Evolutionary conservation across 495 filamentous ascomycete genomes (phyloP), one percentile per base, ranked within the genome.

Genomic region (Aspergillus panamensis): DNA sequence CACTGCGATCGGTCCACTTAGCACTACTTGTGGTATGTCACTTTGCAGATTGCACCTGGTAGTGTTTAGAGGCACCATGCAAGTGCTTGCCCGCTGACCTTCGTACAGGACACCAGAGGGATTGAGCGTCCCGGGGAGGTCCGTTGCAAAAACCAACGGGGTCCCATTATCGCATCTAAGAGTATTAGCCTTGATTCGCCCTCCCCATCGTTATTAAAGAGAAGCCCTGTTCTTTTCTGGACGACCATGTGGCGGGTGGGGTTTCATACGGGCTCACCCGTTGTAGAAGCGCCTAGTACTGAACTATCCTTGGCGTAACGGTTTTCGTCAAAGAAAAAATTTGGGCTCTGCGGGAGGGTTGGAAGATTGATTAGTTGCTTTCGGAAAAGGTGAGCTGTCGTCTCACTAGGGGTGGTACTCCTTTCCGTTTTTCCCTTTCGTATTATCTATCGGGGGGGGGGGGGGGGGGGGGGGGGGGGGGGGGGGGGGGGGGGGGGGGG

Each of bases 221-320:
- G 35, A 53, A 32, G 35, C 14, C 21, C 32, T 31, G 43, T 56
- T 51, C 35, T 32, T 25, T 51, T 61, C 49, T 60, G 42, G 59
- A 57, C 51, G 57, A 56, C 67, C 67, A 70, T 67, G 63, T 70
- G 65, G 66, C 62, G 51, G 58, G 67, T 66, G 67, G 64, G 62
- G 67, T 66, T 65, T 60, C 44, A 61, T 65, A 69, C 69, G 73
- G 73, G 71, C 66, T 68, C 61, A 69, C 68, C 73, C 69, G 72
- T 54, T 65, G 62, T 10, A 39, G 14, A n/a, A 39, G 35, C 35
- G 35, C 54, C 42, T 45, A 45, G 61, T 63, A 50, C 54, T 53
- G 53, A 55, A 58, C 49, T 56, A 47, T 51, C 59, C 64, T 70
- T 69, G 69, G 68, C 68, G 62, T 71, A 77, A 77, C 72, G 71